Evolutionary conservation across 352 stramenopile species (phyloP), one percentile per base, ranked within the genome.

Genomic region (Phytophthora kernoviae): DNA sequence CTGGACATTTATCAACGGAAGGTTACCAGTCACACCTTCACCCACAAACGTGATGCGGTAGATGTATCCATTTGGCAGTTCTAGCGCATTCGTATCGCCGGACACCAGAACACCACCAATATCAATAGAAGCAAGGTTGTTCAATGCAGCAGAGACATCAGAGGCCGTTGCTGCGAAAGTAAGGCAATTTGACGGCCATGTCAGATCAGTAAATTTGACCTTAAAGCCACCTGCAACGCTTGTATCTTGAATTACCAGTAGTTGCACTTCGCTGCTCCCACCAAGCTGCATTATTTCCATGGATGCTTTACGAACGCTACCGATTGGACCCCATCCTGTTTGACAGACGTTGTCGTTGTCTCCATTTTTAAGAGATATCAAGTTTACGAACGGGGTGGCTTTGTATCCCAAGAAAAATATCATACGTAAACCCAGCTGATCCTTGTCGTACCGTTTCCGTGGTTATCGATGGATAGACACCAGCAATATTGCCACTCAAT

Each of bases 1-100:
- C 0, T 57, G 18, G 1, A 60, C 52, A 0, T 26, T 34, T 10
- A 91, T 41, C 7, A 64, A 42, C 1, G 68, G 68, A 1, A 93
- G 17, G 36, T 88, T 75, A 1, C 86, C 86, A 0, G 67, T 83
- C 0, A 90, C 79, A 12, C 60, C 30, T 2, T 91, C 63, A 0
- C 81, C 80, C 1, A 88, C 54, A 64, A 94, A 94, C 15, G 86
- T 91, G 52, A 93, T 73, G 7, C 65, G 62, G 56, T 84, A 87
- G 11, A 91, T 66, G 36, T 61, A 86, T 5, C 84, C 84, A 26
- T 87, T 80, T 10, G 79, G 77, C 0, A 68, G 77, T 4, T 15
- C 2, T 15, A 84, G 49, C 4, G 76, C 49, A 12, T 91, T 45
- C 2, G 62, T 39, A 43, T 93, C 77, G 0, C 55, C 48, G 0